A percentile compares a stretch with the other conserved stretches of the same genome.
Conservation (phyloP, 2,329 filamentous ascomycete species). For the Colletotrichum sp. region DNA sequence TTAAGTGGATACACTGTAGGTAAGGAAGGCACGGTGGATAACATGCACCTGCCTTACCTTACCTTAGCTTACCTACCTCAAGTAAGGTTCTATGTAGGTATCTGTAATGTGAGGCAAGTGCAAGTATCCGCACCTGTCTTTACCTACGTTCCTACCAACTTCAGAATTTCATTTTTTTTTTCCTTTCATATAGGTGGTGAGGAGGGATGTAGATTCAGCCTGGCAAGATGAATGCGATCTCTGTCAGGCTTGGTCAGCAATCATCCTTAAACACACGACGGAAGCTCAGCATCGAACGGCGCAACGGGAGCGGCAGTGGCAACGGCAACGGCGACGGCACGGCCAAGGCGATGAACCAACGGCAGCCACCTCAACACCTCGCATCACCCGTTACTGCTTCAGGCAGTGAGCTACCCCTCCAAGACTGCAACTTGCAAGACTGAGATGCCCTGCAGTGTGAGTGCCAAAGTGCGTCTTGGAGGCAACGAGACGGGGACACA, state of each 20-base stretch:
- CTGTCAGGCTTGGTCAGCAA: constrained; percentile 11
- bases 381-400: neutral
- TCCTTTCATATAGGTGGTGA: neutral
- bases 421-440: neutral
- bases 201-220: neutral
- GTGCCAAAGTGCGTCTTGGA: neutral
- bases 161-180: neutral
- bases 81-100: neutral
- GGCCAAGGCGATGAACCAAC: neutral
- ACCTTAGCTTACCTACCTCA: neutral
- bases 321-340: neutral
- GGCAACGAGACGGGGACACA: neutral
- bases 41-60: neutral
- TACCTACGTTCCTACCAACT: neutral
- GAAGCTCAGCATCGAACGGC: neutral
- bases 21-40: neutral
- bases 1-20: neutral
- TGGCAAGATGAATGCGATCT: neutral
- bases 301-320: constrained; percentile 4
- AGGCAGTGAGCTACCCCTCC: neutral
- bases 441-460: neutral
- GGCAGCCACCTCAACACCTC: neutral
- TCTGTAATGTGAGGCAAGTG: neutral
- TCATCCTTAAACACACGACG: neutral
- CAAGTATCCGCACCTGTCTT: neutral